Conservation (phyloP, 148 eudicot species). For the Arbutus unedo region DNA sequence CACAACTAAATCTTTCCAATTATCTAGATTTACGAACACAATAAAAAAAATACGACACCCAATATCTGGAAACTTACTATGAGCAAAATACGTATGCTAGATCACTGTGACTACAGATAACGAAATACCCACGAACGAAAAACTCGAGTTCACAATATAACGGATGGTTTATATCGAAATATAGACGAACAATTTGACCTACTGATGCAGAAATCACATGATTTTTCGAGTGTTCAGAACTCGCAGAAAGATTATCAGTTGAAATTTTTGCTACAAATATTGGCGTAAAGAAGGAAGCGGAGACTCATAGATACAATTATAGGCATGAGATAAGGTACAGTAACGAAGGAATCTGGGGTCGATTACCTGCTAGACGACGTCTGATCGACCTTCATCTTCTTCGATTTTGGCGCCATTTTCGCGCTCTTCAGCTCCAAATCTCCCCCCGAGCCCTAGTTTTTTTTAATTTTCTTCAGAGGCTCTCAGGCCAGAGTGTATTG, state of each 20-base stretch:
- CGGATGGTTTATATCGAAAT: not conserved
- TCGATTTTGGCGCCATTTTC: conserved; percentile 30
- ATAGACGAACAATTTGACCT: not conserved
- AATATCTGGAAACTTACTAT: not conserved
- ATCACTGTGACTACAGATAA: not conserved
- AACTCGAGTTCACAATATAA: not conserved
- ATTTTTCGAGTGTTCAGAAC: not conserved
- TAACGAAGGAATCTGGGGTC: not conserved
- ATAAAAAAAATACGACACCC: not conserved
- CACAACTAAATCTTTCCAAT: not conserved
- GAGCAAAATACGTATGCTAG: not conserved
- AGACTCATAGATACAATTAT: not conserved
- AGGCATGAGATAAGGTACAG: not conserved
- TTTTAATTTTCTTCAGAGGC: not conserved
- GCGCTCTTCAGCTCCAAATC: not conserved
- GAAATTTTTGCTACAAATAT: not conserved
- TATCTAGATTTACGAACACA: not conserved
- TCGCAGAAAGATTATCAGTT: not conserved
- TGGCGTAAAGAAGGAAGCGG: not conserved
- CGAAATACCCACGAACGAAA: not conserved
- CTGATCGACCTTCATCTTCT: conserved; percentile 28
- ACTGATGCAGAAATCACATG: not conserved
- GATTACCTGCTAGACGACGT: conserved; percentile 33
- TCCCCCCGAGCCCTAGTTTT: conserved; percentile 8
- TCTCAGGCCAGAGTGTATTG: not conserved